phyloP scores from a whole-genome alignment of 108 stramenopile genomes.

The Tribonema minus region DNA sequence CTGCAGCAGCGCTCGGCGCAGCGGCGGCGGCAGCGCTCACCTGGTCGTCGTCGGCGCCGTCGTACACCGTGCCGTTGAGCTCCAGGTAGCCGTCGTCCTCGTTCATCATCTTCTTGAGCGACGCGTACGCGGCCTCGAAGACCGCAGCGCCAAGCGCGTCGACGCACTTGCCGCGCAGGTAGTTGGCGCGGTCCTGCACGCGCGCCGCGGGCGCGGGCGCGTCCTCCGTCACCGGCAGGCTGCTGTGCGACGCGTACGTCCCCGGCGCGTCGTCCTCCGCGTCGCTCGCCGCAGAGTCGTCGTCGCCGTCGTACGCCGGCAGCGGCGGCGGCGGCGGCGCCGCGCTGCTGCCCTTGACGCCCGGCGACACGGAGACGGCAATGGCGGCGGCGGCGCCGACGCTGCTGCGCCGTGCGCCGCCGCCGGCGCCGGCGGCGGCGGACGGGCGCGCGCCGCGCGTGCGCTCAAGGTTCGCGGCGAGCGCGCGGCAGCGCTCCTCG shows the following conservation, averaged over 20 bases:
- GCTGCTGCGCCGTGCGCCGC: background rate
- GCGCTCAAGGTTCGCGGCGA: constrained; percentile 7
- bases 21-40: too few relatives aligned
- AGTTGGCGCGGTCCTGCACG: background rate
- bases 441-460: background rate
- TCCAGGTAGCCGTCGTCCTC: constrained; percentile 21
- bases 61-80: constrained; percentile 16
- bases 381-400: background rate
- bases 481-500: constrained; percentile 16
- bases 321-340: background rate
- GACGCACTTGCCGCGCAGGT: constrained; percentile 16
- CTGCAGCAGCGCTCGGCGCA: too few relatives aligned
- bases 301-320: background rate
- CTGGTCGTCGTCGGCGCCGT: constrained; percentile 38
- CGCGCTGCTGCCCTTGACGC: background rate
- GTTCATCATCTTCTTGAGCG: constrained; percentile 15
- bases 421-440: background rate
- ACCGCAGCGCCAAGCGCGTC: constrained; percentile 21
- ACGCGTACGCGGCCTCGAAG: constrained; percentile 7
- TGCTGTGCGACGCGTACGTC: background rate
- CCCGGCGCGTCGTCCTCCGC: background rate
- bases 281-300: background rate
- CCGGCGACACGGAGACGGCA: background rate
- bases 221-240: background rate
- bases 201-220: background rate